Evolutionary conservation across 2,329 filamentous ascomycete species (phyloP), one percentile per base, ranked within the genome.

Genomic region (Lasiodiplodia gonubiensis): DNA sequence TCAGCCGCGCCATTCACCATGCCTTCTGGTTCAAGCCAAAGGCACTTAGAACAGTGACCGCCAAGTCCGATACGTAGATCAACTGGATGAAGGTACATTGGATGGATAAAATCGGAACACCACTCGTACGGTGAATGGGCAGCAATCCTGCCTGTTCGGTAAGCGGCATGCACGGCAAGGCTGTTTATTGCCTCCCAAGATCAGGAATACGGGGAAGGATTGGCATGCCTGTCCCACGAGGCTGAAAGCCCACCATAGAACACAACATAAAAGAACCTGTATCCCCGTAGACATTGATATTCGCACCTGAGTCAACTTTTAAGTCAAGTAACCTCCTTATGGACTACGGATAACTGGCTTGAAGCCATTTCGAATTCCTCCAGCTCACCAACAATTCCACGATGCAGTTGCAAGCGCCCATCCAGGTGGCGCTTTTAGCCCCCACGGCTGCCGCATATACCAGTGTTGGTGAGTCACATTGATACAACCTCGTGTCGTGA

Each of bases 181-280:
- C 25, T 18, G 25, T n/a, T 21, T 61, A 5, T 49, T 3, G 12
- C 27, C 18, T 33, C 42, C 21, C 39, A 27, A 35, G 33, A 21
- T 18, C 18, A 23, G 8, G n/a, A 37, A 61, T 61, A 49, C 57
- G 57, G 25, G 21, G 11, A 23, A 61, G 39, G 57, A 61, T 61
- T 21, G 10, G 11, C 21, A 61, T 49, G 57, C 57, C 42, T 51
- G 57, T 25, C 8, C 16, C 57, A 49, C 35, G 42, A 49, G 39
- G 57, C 57, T 61, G 57, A 4, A 11, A 49, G 30, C 3, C 16
- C 12, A 46, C 57, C 42, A 61, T 42, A 10, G 12, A 33, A 18
- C 10, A 33, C 27, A 35, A 14, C 57, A 35, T 61, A 61, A 51
- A 61, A 49, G 57, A n/a, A 49, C 4, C 16, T 2, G 4, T 1